Conservation (phyloP, 176 grass and related monocot species). For the Ampelocalamus luodianensis region DNA sequence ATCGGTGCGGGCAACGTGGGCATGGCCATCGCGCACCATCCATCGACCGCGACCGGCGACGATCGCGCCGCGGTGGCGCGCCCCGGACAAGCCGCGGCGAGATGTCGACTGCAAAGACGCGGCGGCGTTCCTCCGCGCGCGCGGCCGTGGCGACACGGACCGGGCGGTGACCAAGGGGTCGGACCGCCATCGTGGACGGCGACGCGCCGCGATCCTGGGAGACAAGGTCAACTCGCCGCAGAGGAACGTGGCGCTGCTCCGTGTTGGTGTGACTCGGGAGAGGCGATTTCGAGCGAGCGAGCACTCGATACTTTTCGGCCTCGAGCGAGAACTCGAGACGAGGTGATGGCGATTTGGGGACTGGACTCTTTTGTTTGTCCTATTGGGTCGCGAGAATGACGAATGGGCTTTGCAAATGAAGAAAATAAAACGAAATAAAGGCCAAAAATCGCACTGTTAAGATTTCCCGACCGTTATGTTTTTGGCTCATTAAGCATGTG, state of each 20-base stretch:
- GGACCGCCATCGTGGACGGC: constrained; percentile 75
- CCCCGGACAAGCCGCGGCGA: constrained; percentile 80
- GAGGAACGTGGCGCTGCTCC: constrained; percentile 64
- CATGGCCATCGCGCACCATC: constrained; percentile 98
- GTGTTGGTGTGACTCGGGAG: no score
- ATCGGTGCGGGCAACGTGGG: constrained; percentile 90
- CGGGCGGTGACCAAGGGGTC: constrained; percentile 51
- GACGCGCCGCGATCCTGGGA: constrained; percentile 66
- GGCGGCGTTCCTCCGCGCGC: constrained; percentile 90
- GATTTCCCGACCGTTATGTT: no score
- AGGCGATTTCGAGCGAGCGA: no score
- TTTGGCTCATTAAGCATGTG: no score
- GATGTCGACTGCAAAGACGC: constrained; percentile 96
- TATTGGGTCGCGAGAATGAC: no score
- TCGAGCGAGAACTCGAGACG: no score
- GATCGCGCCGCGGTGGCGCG: constrained; percentile 88
- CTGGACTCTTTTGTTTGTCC: no score
- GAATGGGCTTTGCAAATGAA: no score
- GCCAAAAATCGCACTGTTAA: no score
- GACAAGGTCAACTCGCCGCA: constrained; percentile 58
- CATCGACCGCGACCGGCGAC: constrained; percentile 67
- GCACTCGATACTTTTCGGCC: no score
- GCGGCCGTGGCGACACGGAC: constrained; percentile 60
- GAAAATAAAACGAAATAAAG: no score
- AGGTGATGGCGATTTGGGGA: no score